phyloP scores from a whole-genome alignment of 768 basidiomycete species.

The Trametes elegans region DNA sequence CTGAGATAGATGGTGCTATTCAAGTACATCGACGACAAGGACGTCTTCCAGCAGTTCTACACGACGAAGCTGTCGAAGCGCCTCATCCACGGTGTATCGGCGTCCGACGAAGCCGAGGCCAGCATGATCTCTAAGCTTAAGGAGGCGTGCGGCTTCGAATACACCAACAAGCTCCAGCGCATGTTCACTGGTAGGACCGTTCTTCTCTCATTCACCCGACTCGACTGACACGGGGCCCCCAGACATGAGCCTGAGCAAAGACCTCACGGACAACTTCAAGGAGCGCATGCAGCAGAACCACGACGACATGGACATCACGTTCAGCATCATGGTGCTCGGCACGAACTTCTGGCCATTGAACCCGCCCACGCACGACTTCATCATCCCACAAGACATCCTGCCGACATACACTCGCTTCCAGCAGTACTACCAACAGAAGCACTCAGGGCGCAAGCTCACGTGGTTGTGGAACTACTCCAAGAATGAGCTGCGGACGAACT shows the following conservation, averaged over 20 bases:
- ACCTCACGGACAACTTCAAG: slow-evolving; percentile 93
- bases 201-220: neutral
- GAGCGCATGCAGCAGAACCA: slow-evolving; percentile 87
- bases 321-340: slow-evolving; percentile 90
- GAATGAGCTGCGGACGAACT: slow-evolving; percentile 93
- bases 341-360: slow-evolving; percentile 96
- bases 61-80: slow-evolving; percentile 91
- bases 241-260: slow-evolving; percentile 96
- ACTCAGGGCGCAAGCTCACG: slow-evolving; percentile 91
- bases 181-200: slow-evolving; percentile 86
- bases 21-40: slow-evolving; percentile 98
- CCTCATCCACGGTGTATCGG: slow-evolving; percentile 86
- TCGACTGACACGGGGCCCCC: neutral
- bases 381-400: slow-evolving; percentile 83
- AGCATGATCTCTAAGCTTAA: slow-evolving; percentile 99
- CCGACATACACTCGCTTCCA: slow-evolving; percentile 90
- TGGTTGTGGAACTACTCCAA: slow-evolving; percentile 99
- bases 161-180: slow-evolving; percentile 91
- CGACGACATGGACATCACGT: slow-evolving; percentile 85
- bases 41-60: slow-evolving; percentile 98
- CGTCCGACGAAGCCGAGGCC: slow-evolving; percentile 94
- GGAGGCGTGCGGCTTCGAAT: slow-evolving; percentile 95
- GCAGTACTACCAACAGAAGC: slow-evolving; percentile 90
- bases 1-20: slow-evolving; percentile 87
- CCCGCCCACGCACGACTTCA: slow-evolving; percentile 80